Evolutionary conservation across 257 asterid genomes (phyloP).

Genomic region (Lavandula angustifolia): DNA sequence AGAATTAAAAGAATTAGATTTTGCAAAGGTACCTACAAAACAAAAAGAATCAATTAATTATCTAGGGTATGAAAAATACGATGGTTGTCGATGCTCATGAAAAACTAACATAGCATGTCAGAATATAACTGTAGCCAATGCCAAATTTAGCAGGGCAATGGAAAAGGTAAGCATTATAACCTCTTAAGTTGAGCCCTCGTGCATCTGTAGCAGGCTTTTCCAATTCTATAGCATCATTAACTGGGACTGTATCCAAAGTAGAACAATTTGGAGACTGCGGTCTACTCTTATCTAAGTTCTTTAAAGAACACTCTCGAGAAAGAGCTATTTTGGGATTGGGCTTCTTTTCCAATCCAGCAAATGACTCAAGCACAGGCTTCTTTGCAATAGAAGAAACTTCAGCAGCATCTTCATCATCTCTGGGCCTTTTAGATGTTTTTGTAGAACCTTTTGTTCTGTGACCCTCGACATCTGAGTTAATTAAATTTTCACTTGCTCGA

Average conservation of each 20-base stretch:
- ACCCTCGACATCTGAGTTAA: constrained; percentile 49
- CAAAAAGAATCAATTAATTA: constrained; percentile 25
- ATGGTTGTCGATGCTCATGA: constrained; percentile 20
- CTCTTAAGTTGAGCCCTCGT: constrained; percentile 48
- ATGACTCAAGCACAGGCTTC: constrained; percentile 57
- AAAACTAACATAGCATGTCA: constrained; percentile 7
- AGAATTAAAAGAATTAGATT: constrained; percentile 75
- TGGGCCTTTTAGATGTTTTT: constrained; percentile 60
- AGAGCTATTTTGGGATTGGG: constrained; percentile 44
- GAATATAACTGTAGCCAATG: constrained; percentile 22
- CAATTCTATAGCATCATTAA: constrained; percentile 47
- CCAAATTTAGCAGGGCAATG: constrained; percentile 6
- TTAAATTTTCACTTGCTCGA: constrained; percentile 48
- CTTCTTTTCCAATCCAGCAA: constrained; percentile 50
- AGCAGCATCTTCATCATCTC: constrained; percentile 64
- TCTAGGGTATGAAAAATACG: constrained; percentile 19
- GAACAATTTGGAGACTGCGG: constrained; percentile 45
- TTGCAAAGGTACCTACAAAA: constrained; percentile 67
- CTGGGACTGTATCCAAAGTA: constrained; percentile 40
- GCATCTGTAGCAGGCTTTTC: constrained; percentile 51
- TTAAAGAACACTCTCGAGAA: constrained; percentile 63
- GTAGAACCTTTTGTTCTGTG: constrained; percentile 43
- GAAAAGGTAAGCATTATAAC: constrained; percentile 36
- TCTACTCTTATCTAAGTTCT: constrained; percentile 58
- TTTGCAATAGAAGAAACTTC: constrained; percentile 72